Percentiles rank a stretch among this genome's conserved stretches.
These are phyloP conservation scores for Didymella lethalis DNA, from an alignment of 2,329 filamentous ascomycete species.

Conservation along the genomic window DNA sequence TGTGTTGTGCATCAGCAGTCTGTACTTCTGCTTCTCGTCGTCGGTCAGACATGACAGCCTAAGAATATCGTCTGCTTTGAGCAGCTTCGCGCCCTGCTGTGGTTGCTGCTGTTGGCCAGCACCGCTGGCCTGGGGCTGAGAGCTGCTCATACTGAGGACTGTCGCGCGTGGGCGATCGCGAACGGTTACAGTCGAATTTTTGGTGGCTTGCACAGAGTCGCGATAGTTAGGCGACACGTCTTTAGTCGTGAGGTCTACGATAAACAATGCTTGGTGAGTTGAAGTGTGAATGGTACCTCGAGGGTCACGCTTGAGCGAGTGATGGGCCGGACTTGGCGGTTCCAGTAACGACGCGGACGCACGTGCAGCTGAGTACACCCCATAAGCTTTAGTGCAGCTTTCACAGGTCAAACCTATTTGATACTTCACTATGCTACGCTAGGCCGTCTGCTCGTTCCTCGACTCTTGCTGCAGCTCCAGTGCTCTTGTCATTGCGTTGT, in stretches of 20 bases:
- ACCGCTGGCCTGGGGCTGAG: slow-evolving; percentile 42
- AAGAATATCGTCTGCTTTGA: slow-evolving; percentile 47
- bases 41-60: slow-evolving; percentile 56
- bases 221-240: slow-evolving; percentile 11
- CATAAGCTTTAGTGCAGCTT: neutral
- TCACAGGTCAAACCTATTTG: neutral
- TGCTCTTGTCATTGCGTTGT: slow-evolving; percentile 41
- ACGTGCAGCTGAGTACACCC: slow-evolving; percentile 25
- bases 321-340: slow-evolving; percentile 22
- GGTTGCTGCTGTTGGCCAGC: slow-evolving; percentile 21
- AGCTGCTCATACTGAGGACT: slow-evolving; percentile 43
- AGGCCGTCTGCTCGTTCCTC: neutral
- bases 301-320: slow-evolving; percentile 17
- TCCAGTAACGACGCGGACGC: slow-evolving; percentile 22
- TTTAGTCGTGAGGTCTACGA: neutral
- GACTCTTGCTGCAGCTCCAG: slow-evolving; percentile 18
- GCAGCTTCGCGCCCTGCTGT: slow-evolving; percentile 31
- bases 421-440: neutral
- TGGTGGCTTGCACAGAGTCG: slow-evolving; percentile 4
- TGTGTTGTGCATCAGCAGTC: slow-evolving; percentile 60
- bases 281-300: slow-evolving; percentile 5
- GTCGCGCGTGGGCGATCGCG: slow-evolving; percentile 20
- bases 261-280: slow-evolving; percentile 2
- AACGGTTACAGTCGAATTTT: slow-evolving; percentile 4
- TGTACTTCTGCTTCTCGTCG: slow-evolving; percentile 64